These are phyloP conservation scores for Beauveria sp. DNA, from an alignment of 2,329 filamentous ascomycete genomes.

Conservation along the genomic window DNA sequence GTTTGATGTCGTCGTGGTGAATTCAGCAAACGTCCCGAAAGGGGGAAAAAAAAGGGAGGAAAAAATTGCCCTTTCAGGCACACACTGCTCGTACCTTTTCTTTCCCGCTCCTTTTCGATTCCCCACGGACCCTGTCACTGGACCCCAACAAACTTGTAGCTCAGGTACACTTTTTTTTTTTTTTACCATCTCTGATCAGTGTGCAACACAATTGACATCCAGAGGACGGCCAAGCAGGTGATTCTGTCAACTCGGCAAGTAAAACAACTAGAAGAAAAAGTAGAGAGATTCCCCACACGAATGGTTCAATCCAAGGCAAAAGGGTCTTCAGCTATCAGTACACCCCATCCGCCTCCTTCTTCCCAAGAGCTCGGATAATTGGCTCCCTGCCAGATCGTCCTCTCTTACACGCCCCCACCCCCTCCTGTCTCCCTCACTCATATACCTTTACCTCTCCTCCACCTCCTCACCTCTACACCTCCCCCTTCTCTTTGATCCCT, in stretches of 20 bases:
- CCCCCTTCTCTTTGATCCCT: neutral
- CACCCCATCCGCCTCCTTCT: neutral
- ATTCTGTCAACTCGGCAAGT: neutral
- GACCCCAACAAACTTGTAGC: constrained; percentile 11
- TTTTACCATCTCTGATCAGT: neutral
- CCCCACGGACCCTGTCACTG: constrained; percentile 11
- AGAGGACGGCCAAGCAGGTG: neutral
- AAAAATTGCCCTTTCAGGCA: neutral
- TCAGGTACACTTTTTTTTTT: constrained; percentile 10
- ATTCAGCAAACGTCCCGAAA: neutral
- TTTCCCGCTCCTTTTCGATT: neutral
- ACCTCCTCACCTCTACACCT: neutral
- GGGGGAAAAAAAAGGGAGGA: neutral
- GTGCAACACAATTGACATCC: neutral
- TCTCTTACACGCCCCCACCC: constrained; percentile 11
- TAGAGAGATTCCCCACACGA: neutral
- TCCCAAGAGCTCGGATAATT: neutral
- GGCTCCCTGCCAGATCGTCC: constrained; percentile 2
- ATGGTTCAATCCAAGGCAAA: neutral
- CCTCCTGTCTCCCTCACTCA: constrained; percentile 9
- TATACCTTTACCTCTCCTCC: neutral
- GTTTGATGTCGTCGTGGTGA: neutral
- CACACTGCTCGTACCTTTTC: neutral
- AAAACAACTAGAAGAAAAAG: neutral
- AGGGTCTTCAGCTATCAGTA: neutral